Evolutionary conservation across 495 filamentous ascomycete genomes (phyloP).

Genomic region (Bathelium albidoporum): DNA sequence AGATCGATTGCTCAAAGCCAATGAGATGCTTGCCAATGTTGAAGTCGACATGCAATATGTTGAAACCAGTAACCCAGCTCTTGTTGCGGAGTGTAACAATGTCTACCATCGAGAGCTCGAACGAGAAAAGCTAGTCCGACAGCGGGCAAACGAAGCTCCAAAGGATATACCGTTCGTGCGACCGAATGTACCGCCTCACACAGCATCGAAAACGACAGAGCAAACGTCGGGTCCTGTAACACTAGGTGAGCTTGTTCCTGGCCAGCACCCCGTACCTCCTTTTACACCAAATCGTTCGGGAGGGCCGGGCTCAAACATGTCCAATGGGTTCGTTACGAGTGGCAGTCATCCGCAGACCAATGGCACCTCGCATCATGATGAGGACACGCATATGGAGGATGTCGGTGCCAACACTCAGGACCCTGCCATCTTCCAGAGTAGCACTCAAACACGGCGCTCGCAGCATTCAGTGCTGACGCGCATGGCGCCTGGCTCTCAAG

Average conservation of each 20-base stretch:
- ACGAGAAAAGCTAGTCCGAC: slow-evolving; percentile 33
- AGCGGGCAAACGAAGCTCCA: slow-evolving; percentile 40
- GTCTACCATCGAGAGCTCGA: slow-evolving; percentile 66
- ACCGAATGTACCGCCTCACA: slow-evolving; percentile 39
- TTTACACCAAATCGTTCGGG: slow-evolving; percentile 42
- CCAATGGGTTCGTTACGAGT: slow-evolving; percentile 38
- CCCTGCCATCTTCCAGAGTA: slow-evolving; percentile 26
- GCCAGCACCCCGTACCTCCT: slow-evolving; percentile 33
- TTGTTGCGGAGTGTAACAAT: slow-evolving; percentile 58
- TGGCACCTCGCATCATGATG: slow-evolving; percentile 51
- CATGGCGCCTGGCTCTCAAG: slow-evolving; percentile 64
- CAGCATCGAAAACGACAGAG: slow-evolving; percentile 37
- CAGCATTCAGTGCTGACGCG: slow-evolving; percentile 66
- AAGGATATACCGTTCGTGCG: slow-evolving; percentile 23
- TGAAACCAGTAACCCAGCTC: slow-evolving; percentile 49
- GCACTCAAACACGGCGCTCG: slow-evolving; percentile 44
- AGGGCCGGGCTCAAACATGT: slow-evolving; percentile 37
- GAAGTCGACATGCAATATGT: slow-evolving; percentile 78
- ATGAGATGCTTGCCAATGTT: slow-evolving; percentile 81
- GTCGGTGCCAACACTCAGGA: slow-evolving; percentile 37
- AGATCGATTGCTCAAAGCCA: slow-evolving; percentile 70
- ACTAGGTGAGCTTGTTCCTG: slow-evolving; percentile 45
- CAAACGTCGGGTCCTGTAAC: slow-evolving; percentile 46
- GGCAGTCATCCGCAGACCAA: slow-evolving; percentile 51
- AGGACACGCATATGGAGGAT: slow-evolving; percentile 51